Conservation (phyloP, 2,329 filamentous ascomycete genomes). For the Alternaria ethzedia region DNA sequence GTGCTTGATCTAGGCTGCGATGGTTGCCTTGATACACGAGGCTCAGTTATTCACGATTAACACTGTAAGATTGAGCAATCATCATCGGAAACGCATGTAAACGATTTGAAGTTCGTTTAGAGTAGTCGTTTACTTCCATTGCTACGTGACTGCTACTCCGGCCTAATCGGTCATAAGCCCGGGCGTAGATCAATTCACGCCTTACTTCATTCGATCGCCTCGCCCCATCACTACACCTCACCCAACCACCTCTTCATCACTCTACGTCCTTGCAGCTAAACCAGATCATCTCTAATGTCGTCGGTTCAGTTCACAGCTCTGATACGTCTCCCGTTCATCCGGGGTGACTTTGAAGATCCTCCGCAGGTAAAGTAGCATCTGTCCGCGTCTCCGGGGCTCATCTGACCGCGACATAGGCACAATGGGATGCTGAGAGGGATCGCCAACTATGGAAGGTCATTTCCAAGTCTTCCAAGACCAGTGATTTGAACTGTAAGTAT, state of each 20-base stretch:
- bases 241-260: slow-evolving; percentile 3
- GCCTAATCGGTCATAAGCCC: neutral
- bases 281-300: slow-evolving; percentile 27
- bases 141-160: neutral
- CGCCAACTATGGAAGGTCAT: slow-evolving; percentile 88
- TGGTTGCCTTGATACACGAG: neutral
- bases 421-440: slow-evolving; percentile 89
- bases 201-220: slow-evolving; percentile 13
- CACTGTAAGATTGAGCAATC: neutral
- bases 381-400: neutral
- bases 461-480: slow-evolving; percentile 77
- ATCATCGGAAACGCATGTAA: neutral
- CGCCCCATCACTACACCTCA: slow-evolving; percentile 14
- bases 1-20: neutral
- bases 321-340: slow-evolving; percentile 85
- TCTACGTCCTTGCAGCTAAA: neutral
- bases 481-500: slow-evolving; percentile 79
- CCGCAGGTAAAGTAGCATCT: slow-evolving; percentile 67
- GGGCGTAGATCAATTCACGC: slow-evolving; percentile 19
- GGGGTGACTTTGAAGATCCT: slow-evolving; percentile 89
- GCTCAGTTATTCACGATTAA: neutral
- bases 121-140: neutral
- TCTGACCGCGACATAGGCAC: slow-evolving; percentile 63
- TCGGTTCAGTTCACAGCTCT: slow-evolving; percentile 70
- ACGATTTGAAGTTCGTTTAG: neutral